Base-by-base conservation (phyloP, 352 stramenopile species). In the Globisporangium nagaii region DNA sequence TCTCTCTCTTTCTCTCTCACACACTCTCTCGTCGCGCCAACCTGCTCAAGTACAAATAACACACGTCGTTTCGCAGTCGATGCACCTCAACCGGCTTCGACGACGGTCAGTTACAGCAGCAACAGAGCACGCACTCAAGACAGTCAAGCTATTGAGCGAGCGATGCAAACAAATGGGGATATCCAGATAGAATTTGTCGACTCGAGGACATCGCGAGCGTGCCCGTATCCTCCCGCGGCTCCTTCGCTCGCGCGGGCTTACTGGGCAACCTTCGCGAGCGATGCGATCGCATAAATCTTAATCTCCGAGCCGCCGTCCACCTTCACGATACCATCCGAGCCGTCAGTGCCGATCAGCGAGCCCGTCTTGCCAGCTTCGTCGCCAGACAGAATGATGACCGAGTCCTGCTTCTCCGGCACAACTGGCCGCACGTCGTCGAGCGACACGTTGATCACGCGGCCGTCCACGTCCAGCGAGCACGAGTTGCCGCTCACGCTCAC, bases 291-390 rank as follows among this genome's bases (percentile, higher is more conserved):
- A 63, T 89, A 95, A 71, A 93, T 93, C 69, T 95, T 95, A 70
- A 95, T 95, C 68, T 95, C 85, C 27, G 84, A 91, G 52, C 79
- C 79, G 47, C 80, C 81, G 47, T 95, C 85, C 17, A 95, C 81
- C 74, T 95, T 95, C 43, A 95, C 85, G 57, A 95, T 95, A 62
- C 85, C 85, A 46, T 95, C 85, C 20, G 83, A 79, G 13, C 71
- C 73, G 64, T 95, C 83, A n/a, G 84, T 90, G 69, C 85, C 85
- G 58, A 95, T 95, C 2, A 95, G 56, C 34, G 81, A 93, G 28
- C 85, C 85, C 17, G 74, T 93, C 52, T 86, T 84, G 22, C 85
- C 85, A 2, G 85, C 85, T 69, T 95, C 85, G 40, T 95, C 85
- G 24, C 85, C 85, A 22, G 79, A 89, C 17, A 95, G 60, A 43